phyloP scores from a whole-genome alignment of 768 basidiomycete species.

The Amanita subjunquillea region DNA sequence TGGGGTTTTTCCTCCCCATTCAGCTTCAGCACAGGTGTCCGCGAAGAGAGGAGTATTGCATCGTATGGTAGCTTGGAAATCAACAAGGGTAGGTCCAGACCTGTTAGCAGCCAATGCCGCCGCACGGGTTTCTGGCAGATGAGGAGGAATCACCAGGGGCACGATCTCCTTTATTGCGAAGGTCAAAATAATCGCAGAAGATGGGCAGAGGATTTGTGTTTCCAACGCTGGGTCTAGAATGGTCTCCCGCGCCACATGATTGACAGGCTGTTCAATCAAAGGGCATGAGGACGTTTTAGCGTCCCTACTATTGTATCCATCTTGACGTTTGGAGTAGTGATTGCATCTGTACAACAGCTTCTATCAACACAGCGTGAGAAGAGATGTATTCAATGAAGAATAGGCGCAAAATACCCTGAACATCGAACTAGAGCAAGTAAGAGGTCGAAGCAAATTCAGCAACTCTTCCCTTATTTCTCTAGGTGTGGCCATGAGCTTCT shows the following conservation, averaged over 20 bases:
- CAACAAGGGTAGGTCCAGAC: conserved; percentile 44
- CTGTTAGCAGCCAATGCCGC: conserved; percentile 32
- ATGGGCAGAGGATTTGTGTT: conserved; percentile 25
- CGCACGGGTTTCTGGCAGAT: conserved; percentile 39
- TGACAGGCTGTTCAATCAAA: neutral
- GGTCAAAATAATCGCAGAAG: conserved; percentile 40
- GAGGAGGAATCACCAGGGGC: conserved; percentile 33
- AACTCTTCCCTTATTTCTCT: conserved; percentile 29
- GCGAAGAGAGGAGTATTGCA: conserved; percentile 40
- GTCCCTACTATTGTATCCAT: neutral
- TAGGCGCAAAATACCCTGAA: conserved; percentile 15
- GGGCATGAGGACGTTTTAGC: neutral
- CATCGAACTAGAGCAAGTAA: conserved; percentile 18
- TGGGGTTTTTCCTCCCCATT: neutral
- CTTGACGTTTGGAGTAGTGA: neutral
- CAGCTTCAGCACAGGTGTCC: conserved; percentile 20
- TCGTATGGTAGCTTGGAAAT: conserved; percentile 31
- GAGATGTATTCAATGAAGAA: conserved; percentile 6
- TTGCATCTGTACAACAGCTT: conserved; percentile 1
- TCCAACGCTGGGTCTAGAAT: neutral
- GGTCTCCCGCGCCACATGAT: neutral
- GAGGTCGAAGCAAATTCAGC: conserved; percentile 30
- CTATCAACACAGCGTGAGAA: conserved; percentile 11
- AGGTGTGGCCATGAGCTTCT: conserved; percentile 24
- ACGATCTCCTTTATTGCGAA: conserved; percentile 41